These are phyloP conservation scores for Didymella segeticola DNA, from an alignment of 2,329 filamentous ascomycete species.

Conservation along the genomic window DNA sequence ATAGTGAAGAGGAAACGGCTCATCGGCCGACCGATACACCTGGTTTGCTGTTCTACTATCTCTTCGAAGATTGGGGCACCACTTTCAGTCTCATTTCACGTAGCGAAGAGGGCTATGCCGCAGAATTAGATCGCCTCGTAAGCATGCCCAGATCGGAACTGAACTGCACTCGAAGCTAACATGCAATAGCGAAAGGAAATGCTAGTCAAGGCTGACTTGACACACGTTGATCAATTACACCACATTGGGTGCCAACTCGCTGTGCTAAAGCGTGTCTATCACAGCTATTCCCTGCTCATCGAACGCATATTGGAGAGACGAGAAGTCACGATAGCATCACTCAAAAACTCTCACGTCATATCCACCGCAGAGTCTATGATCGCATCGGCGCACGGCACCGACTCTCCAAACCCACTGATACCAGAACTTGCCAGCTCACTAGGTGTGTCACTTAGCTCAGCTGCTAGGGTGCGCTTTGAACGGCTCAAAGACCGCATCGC, in stretches of 20 bases:
- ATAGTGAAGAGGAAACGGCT: slow-evolving; percentile 54
- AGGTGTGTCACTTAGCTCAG: slow-evolving; percentile 54
- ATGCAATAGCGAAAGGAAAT: slow-evolving; percentile 58
- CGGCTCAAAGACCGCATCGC: slow-evolving; percentile 65
- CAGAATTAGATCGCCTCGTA: slow-evolving; percentile 60
- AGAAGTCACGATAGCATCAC: slow-evolving; percentile 51
- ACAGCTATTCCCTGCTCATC: slow-evolving; percentile 66
- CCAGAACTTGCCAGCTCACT: slow-evolving; percentile 50
- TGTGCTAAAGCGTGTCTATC: slow-evolving; percentile 66
- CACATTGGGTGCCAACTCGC: slow-evolving; percentile 67
- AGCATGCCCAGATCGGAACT: not conserved
- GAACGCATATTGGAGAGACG: slow-evolving; percentile 61
- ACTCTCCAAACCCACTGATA: slow-evolving; percentile 30
- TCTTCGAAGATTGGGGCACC: slow-evolving; percentile 71
- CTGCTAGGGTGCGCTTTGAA: slow-evolving; percentile 65
- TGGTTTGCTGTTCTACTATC: slow-evolving; percentile 69
- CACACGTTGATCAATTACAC: slow-evolving; percentile 61
- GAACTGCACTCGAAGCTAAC: not conserved
- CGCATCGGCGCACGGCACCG: slow-evolving; percentile 29
- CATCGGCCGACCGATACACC: slow-evolving; percentile 61
- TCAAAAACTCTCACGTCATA: slow-evolving; percentile 53
- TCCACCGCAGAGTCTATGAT: slow-evolving; percentile 39
- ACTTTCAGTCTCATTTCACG: slow-evolving; percentile 63
- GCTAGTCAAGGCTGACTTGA: slow-evolving; percentile 57
- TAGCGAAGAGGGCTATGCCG: slow-evolving; percentile 54